Evolutionary conservation across 2,329 filamentous ascomycete genomes (phyloP), one percentile per base, ranked within the genome.

Genomic region (Phyllosticta citrichinensis): DNA sequence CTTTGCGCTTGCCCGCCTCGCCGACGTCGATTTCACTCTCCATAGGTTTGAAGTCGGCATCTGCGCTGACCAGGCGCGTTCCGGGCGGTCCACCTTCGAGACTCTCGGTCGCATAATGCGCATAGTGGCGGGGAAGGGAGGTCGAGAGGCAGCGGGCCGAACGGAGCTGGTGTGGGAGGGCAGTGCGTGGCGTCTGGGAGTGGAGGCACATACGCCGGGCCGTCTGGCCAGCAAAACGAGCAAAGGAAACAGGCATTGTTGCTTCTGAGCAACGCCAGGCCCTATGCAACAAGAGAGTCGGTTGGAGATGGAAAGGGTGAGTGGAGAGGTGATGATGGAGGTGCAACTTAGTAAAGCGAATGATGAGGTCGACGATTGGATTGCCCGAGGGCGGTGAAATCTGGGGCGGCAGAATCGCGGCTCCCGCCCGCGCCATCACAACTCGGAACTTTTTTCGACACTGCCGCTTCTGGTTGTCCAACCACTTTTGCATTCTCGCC

Each of bases 211-310:
- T 78, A 69, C 86, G 85, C 78, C 83, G 86, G 76, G 86, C 86
- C 75, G 83, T 81, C 76, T 81, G 83, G 81, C 85, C 82, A 75
- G 86, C 87, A 73, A 91, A 81, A 76, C 88, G 85, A 77, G 84
- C 84, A 73, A 91, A 79, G 69, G 85, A 81, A 66, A 81, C 81
- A 75, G 87, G 82, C 88, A 91, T 91, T 77, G 75, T 79, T 73
- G 67, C 62, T 65, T 63, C 66, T 35, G 56, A 68, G 66, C 66
- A 69, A 62, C 50, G 60, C 60, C 60, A 52, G 60, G 55, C 60
- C 60, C 56, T 62, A 47, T 62, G 60, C 55, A 62, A 53, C 50
- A 57, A 33, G 55, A 58, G 47, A 52, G 54, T 52, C 40, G n/a
- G 50, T 47, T 30, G 54, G 20, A 27, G 24, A 35, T 55, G 54